Evolutionary conservation across 257 asterid species (phyloP), one percentile per base, ranked within the genome.

Genomic region (Solanum okadae): DNA sequence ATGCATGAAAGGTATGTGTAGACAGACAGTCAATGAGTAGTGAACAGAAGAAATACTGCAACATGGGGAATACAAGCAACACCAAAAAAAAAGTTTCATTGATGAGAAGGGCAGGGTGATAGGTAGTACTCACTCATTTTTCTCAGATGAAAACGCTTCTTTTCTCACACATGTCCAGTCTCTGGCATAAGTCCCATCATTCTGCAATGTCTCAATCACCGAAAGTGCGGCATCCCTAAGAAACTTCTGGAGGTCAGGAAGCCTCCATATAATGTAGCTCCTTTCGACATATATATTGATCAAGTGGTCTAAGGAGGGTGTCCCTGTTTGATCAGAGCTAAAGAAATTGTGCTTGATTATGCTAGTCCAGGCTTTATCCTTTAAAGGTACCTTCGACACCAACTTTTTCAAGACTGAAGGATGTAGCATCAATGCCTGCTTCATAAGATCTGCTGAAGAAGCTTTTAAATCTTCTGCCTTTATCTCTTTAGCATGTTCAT

Each of bases 341-440:
- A 94, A 95, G 89, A 91, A 90, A 85, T 92, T 90, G 83, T 93
- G 92, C 89, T 93, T 88, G 56, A 95, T 90, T 76, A 95, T 44
- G 38, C 84, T 86, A 56, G 88, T 89, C 98, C 98, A 97, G 29
- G 81, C 92, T 87, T 93, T 94, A 70, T 95, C 98, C 88, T 95
- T 97, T 34, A 97, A 87, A 49, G 99, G 98, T 67, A 97, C 99
- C 93, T 97, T 97, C 20, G 22, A 94, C 85, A 93, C 98, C 90
- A 97, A 83, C 87, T 95, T 95, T 88, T 89, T 94, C 92, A 97
- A 87, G 65, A 94, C 94, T 20, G 97, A 89, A 35, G 98, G 99
- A 86, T 97, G 96, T 89, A 97, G 95, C 98, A 95, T 93, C 95
- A 97, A 90, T 37, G 99, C 98, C 92, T 97, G 98, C 92, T 92